Conservation (phyloP, 2,329 filamentous ascomycete genomes). For the Trichoderma gracile region DNA sequence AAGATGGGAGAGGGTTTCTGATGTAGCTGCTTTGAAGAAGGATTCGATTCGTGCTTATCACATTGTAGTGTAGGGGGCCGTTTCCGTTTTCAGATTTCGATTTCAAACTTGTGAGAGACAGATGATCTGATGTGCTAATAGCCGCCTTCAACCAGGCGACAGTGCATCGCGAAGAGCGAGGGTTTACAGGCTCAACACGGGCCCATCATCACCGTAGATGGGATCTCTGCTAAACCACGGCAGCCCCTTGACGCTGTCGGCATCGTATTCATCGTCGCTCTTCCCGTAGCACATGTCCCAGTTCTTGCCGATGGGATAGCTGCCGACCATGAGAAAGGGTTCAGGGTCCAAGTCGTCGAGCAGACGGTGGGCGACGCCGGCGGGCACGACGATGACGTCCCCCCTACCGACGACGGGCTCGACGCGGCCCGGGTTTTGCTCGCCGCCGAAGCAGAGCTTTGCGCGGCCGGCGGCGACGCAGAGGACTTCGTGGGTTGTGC, state of each 20-base stretch:
- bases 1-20: background rate
- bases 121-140: background rate
- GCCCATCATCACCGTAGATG: constrained; percentile 17
- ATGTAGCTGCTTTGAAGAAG: too few species aligned
- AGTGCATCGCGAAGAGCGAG: background rate
- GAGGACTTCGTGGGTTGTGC: constrained; percentile 66
- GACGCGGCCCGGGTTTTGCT: constrained; percentile 49
- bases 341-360: constrained; percentile 54
- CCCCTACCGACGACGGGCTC: constrained; percentile 58
- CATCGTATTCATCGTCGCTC: background rate
- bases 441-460: constrained; percentile 63
- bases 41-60: background rate
- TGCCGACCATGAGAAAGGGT: constrained; percentile 59
- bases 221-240: constrained; percentile 13
- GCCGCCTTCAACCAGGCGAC: background rate
- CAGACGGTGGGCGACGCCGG: constrained; percentile 64
- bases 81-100: too few species aligned
- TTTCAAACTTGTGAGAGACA: too few species aligned
- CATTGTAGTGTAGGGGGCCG: background rate
- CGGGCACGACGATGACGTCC: constrained; percentile 66
- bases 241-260: background rate
- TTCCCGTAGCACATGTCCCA: constrained; percentile 61
- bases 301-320: constrained; percentile 57
- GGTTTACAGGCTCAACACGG: background rate
- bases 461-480: constrained; percentile 60